A percentile compares a stretch with the other conserved stretches of the same genome.
phyloP scores from a whole-genome alignment of 2,329 filamentous ascomycete genomes.

The Sarocladiaceae sp. region DNA sequence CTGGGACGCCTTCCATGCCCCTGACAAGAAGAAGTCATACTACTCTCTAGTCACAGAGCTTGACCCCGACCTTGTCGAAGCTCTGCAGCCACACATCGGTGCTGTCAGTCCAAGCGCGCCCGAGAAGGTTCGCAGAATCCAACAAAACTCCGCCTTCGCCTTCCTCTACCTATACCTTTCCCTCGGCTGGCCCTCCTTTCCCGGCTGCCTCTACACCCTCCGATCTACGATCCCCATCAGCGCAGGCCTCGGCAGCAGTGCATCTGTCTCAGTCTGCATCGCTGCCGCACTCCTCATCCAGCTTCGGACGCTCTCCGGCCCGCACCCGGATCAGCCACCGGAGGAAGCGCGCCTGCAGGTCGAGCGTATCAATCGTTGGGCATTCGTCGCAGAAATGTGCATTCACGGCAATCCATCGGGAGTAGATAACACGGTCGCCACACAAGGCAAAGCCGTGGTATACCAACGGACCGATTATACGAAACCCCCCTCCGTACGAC shows the following conservation, averaged over 20 bases:
- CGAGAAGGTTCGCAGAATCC: constrained; percentile 73
- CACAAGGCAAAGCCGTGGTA: constrained; percentile 88
- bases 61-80: constrained; percentile 73
- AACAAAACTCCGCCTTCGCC: constrained; percentile 71
- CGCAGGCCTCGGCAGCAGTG: constrained; percentile 86
- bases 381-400: constrained; percentile 93
- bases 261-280: constrained; percentile 87
- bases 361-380: constrained; percentile 95
- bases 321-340: constrained; percentile 82
- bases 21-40: constrained; percentile 88
- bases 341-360: constrained; percentile 86
- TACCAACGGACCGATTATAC: constrained; percentile 76
- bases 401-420: constrained; percentile 96
- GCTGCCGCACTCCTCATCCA: constrained; percentile 80
- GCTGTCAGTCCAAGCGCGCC: constrained; percentile 61
- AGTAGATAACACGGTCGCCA: constrained; percentile 92
- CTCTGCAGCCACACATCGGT: constrained; percentile 72
- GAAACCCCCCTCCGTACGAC: constrained; percentile 68
- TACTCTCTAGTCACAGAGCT: constrained; percentile 82
- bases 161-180: constrained; percentile 94
- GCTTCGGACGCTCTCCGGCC: constrained; percentile 79
- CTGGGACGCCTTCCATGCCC: constrained; percentile 73
- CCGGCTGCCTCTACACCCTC: constrained; percentile 80
- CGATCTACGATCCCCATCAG: constrained; percentile 91
- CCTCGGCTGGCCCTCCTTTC: constrained; percentile 70